Percentiles rank a stretch among this genome's conserved stretches.
Evolutionary conservation across 2,329 filamentous ascomycete genomes (phyloP).

Genomic region (Byssoonygena ceratinophila): DNA sequence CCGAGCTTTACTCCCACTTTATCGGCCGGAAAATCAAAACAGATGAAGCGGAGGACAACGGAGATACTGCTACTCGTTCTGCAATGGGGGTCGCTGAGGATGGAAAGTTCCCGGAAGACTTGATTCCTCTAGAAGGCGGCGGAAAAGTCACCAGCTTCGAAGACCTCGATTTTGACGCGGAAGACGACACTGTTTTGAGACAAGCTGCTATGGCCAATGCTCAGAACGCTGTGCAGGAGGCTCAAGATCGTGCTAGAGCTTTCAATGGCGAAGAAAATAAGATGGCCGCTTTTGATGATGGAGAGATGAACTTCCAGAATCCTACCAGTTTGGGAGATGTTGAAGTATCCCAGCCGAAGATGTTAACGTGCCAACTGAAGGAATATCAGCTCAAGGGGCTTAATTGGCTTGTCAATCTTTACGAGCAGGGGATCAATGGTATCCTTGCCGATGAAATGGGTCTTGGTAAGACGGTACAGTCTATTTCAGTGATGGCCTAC

Average conservation of each 20-base stretch:
- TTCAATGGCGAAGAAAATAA: constrained; percentile 68
- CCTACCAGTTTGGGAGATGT: constrained; percentile 89
- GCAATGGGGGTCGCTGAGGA: constrained; percentile 38
- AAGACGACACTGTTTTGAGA: constrained; percentile 71
- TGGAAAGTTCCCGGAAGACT: constrained; percentile 39
- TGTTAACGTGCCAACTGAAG: constrained; percentile 88
- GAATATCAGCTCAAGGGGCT: constrained; percentile 98
- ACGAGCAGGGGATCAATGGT: constrained; percentile 96
- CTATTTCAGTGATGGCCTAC: constrained; percentile 98
- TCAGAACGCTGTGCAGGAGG: constrained; percentile 88
- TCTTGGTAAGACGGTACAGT: constrained; percentile 97
- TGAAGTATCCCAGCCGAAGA: constrained; percentile 85
- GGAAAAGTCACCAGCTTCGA: constrained; percentile 86
- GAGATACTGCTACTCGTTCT: constrained; percentile 52
- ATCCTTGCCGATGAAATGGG: constrained; percentile 99
- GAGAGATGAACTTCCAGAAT: constrained; percentile 99
- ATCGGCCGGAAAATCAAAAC: constrained; percentile 99
- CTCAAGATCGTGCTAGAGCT: constrained; percentile 79
- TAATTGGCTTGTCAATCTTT: constrained; percentile 97
- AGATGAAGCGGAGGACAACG: constrained; percentile 83
- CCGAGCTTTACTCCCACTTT: constrained; percentile 97
- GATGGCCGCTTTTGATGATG: constrained; percentile 72
- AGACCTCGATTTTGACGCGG: constrained; percentile 88
- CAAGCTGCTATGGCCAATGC: constrained; percentile 89
- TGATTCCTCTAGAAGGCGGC: constrained; percentile 32